These are phyloP conservation scores for Malbranchea cinnamomea DNA, from an alignment of 2,329 filamentous ascomycete genomes.

Conservation along the genomic window DNA sequence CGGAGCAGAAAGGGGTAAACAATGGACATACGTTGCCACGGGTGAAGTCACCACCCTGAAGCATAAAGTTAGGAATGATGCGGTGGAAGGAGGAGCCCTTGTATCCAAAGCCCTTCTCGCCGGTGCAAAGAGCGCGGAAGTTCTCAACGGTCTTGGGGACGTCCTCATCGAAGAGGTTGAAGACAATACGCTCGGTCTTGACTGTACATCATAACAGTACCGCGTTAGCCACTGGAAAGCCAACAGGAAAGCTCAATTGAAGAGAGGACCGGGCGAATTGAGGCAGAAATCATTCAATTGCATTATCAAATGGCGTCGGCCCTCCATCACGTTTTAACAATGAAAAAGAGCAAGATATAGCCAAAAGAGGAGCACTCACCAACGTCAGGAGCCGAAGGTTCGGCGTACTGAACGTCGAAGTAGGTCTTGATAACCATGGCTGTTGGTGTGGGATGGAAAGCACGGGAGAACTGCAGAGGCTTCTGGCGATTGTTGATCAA, in stretches of 20 bases:
- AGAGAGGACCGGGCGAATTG: conserved; percentile 16
- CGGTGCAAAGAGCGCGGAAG: conserved; percentile 73
- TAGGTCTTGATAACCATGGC: conserved; percentile 63
- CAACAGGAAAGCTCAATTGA: conserved; percentile 7
- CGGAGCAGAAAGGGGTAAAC: not conserved
- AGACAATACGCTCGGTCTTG: conserved; percentile 68
- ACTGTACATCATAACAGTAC: conserved; percentile 29
- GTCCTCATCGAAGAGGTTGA: conserved; percentile 70
- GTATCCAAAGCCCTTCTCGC: conserved; percentile 72
- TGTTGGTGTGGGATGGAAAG: conserved; percentile 50
- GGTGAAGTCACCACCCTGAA: conserved; percentile 93
- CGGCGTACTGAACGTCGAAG: conserved; percentile 57
- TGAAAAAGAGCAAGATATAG: conserved; percentile 2
- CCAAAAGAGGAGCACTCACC: conserved; percentile 20
- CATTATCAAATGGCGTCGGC: not conserved
- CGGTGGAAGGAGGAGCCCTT: conserved; percentile 76
- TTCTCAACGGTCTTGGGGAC: conserved; percentile 81
- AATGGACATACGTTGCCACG: conserved; percentile 60
- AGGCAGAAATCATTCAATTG: not conserved
- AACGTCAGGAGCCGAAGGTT: conserved; percentile 38
- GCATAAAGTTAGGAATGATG: conserved; percentile 86
- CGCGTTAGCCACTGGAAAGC: conserved; percentile 7
- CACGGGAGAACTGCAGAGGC: conserved; percentile 25
- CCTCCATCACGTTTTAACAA: not conserved
- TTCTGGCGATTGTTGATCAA: conserved; percentile 23